Evolutionary conservation across 805 yeast species (phyloP).

Genomic region (Helenozyma baotianmanensis): DNA sequence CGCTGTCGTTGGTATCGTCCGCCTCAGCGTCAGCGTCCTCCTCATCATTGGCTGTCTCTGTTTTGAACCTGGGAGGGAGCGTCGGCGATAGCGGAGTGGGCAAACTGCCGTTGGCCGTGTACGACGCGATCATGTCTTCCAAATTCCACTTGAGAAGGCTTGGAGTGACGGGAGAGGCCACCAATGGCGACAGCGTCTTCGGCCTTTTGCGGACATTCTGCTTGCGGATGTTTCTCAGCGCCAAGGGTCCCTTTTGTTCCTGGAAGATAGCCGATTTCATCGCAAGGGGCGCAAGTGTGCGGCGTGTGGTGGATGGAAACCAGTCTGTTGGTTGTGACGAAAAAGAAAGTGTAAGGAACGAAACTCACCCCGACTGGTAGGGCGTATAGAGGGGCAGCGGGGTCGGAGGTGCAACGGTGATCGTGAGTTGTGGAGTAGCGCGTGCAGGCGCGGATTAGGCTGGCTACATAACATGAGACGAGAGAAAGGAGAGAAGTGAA

Average conservation of each 20-base stretch:
- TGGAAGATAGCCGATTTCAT: constrained; percentile 19
- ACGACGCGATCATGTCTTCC: constrained; percentile 34
- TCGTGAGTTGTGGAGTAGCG: no score
- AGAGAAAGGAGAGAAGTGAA: no score
- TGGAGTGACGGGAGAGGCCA: constrained; percentile 4
- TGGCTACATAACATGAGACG: no score
- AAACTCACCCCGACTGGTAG: no score
- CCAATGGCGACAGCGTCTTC: constrained; percentile 10
- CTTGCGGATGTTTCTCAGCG: constrained; percentile 9
- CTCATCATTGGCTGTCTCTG: constrained; percentile 4
- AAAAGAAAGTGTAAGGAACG: no score
- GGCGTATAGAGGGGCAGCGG: no score
- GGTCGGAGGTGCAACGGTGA: no score
- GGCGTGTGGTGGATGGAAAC: no score
- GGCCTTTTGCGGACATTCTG: constrained; percentile 6
- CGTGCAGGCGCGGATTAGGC: no score
- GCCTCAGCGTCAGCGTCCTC: constrained; percentile 1
- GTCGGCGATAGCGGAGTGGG: constrained; percentile 40
- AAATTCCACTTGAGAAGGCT: constrained; percentile 28
- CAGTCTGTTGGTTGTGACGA: no score
- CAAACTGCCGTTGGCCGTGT: constrained; percentile 27
- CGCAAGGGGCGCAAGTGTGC: no score
- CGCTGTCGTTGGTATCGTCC: constrained; percentile 11
- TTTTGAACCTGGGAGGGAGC: constrained; percentile 23
- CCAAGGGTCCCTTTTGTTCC: constrained; percentile 8